These are phyloP conservation scores for Mycosphaerella arachidis DNA, from an alignment of 2,329 filamentous ascomycete genomes.

Conservation along the genomic window DNA sequence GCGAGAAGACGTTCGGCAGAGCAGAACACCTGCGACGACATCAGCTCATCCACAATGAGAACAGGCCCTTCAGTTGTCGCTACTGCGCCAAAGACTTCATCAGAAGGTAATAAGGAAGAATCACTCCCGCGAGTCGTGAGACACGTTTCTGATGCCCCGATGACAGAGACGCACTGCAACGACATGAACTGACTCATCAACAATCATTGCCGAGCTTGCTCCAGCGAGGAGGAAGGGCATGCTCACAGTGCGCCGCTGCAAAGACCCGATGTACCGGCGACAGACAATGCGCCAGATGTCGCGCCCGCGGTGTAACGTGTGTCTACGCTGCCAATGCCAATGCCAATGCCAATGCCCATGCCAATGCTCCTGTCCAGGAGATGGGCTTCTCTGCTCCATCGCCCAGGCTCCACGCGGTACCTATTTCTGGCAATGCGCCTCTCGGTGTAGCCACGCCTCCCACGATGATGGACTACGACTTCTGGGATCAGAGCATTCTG, in stretches of 20 bases:
- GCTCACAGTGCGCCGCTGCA: conserved; percentile 26
- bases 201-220: conserved; percentile 13
- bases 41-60: conserved; percentile 22
- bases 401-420: not conserved
- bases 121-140: too few species aligned
- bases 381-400: too few species aligned
- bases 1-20: conserved; percentile 22
- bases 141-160: not conserved
- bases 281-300: conserved; percentile 26
- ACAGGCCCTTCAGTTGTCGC: conserved; percentile 22
- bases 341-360: too few species aligned
- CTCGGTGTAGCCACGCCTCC: not conserved
- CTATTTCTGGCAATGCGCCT: not conserved
- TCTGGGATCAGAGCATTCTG: conserved; percentile 19
- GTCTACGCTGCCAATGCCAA: conserved; percentile 22
- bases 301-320: conserved; percentile 21
- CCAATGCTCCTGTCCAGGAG: too few species aligned
- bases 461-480: conserved; percentile 8
- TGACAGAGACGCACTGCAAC: conserved; percentile 24
- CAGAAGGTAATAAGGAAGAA: too few species aligned
- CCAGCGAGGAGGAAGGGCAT: conserved; percentile 26
- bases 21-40: conserved; percentile 27
- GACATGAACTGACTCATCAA: conserved; percentile 26
- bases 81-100: conserved; percentile 25
- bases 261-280: conserved; percentile 31